Base-by-base conservation (phyloP, 129 eudicot genomes). In the Pittosporum tobira region DNA sequence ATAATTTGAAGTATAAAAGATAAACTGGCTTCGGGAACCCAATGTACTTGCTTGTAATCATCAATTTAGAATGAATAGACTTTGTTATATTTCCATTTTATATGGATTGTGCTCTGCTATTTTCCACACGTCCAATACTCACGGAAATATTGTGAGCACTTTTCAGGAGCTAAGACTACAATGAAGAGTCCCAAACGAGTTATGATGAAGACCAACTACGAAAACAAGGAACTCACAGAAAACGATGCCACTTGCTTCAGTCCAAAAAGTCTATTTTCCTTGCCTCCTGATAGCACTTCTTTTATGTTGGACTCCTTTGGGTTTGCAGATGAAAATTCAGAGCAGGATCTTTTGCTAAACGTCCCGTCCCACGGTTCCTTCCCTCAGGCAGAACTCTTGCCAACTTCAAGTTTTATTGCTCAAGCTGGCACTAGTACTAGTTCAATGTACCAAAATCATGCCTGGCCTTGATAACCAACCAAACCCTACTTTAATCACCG, bases 321-420 rank as follows among this genome's bases (percentile, higher is more conserved):
- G 40, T 70, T 65, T 25, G 76, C 48, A 24, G 83, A 79, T 59
- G 94, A 83, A 38, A 75, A 57, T 66, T 66, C 72, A 29, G 95
- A 86, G 52, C 89, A 91, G 57, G 98, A 91, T 62, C 68, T 79
- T 31, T 55, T 91, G 83, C 73, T 91, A 16, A 81, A 86, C 15
- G 87, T 91, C 28, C 98, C 95, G 16, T 83, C 90, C n/a, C 70
- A 83, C 71, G 72, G 87, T 57, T 86, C 83, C 24, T 91, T 86
- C 75, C 98, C 98, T 18, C 89, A 86, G 62, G 98, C 98, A 16
- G 96, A 91, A 73, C 90, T 91, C 52, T 66, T 51, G 61, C 94
- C 89, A 30, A 59, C 51, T 20, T 66, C 86, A 42, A 80, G 81
- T 62, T 77, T 84, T 62, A 79, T 71, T 31, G 76, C 85, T 46